Conservation (phyloP, 2,329 filamentous ascomycete species). For the Dactylella cylindrospora region DNA sequence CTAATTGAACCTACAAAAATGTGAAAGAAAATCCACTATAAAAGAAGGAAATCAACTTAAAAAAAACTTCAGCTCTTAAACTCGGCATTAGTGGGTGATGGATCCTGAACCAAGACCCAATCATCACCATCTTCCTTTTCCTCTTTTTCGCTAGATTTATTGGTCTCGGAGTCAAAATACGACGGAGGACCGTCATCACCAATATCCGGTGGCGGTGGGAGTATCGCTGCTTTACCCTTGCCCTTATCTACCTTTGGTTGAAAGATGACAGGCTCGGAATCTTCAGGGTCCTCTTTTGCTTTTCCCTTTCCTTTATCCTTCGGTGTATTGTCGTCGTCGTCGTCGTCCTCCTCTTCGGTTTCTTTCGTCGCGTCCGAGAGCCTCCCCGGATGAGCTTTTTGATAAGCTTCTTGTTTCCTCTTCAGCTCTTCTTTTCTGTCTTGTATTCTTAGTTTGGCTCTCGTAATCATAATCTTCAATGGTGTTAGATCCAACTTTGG, state of each 20-base stretch:
- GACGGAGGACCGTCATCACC: constrained; percentile 17
- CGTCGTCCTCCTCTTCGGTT: neutral
- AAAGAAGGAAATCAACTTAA: too few species aligned
- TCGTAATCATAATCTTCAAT: constrained; percentile 16
- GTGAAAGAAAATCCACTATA: too few species aligned
- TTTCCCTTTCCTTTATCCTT: constrained; percentile 18
- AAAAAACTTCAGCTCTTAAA: too few species aligned
- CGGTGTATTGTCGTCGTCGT: neutral
- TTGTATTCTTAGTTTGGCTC: constrained; percentile 1
- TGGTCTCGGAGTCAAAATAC: constrained; percentile 17
- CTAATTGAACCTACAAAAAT: too few species aligned
- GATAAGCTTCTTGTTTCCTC: constrained; percentile 1
- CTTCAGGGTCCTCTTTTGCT: constrained; percentile 9
- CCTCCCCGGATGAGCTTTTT: constrained; percentile 1
- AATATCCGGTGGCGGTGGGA: constrained; percentile 1
- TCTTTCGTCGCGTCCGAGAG: constrained; percentile 12
- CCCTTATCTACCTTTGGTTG: constrained; percentile 36
- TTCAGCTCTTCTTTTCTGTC: neutral
- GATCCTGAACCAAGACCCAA: constrained; percentile 31
- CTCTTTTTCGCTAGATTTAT: too few species aligned
- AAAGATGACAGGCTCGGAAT: constrained; percentile 5
- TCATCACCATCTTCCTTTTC: constrained; percentile 16
- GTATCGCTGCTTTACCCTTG: constrained; percentile 31
- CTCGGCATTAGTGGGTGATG: neutral
- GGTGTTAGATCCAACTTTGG: constrained; percentile 18